phyloP scores from a whole-genome alignment of 73 alveolate genomes.

The Diophrys sp. region DNA sequence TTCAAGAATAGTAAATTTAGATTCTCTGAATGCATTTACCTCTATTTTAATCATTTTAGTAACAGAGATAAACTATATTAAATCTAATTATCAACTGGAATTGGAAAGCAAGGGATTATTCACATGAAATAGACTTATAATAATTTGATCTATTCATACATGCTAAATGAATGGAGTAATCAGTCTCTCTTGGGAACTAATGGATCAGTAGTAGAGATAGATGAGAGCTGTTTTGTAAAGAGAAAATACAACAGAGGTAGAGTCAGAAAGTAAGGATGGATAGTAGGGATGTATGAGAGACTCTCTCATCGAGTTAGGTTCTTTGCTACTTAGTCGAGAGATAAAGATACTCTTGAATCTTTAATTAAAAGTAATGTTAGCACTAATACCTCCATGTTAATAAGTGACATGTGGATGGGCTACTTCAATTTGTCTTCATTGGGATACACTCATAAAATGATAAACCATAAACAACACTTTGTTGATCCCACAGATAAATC shows the following conservation, averaged over 20 bases:
- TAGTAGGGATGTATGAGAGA: slow-evolving; percentile 2
- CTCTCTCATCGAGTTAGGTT: not conserved
- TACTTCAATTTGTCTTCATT: not conserved
- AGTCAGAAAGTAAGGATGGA: slow-evolving; percentile 4
- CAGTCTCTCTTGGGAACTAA: not conserved
- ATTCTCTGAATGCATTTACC: not conserved
- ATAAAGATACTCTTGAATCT: not conserved
- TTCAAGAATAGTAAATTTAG: not conserved
- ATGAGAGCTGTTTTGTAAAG: slow-evolving; percentile 5
- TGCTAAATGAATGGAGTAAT: not conserved
- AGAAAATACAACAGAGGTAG: slow-evolving; percentile 9
- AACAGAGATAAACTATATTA: not conserved
- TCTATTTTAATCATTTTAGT: not conserved
- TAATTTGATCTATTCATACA: not conserved
- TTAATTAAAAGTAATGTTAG: not conserved
- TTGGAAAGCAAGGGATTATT: not conserved
- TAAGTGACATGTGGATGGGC: slow-evolving; percentile 1
- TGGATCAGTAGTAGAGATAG: not conserved
- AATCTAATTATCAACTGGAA: not conserved
- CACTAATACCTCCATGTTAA: not conserved
- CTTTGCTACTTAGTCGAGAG: not conserved
- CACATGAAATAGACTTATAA: not conserved
- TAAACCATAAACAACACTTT: slow-evolving; percentile 7
- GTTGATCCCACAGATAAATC: not conserved
- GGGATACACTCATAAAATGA: not conserved